Evolutionary conservation across 768 basidiomycete genomes (phyloP).

Genomic region (Tricholoma saponaceum): DNA sequence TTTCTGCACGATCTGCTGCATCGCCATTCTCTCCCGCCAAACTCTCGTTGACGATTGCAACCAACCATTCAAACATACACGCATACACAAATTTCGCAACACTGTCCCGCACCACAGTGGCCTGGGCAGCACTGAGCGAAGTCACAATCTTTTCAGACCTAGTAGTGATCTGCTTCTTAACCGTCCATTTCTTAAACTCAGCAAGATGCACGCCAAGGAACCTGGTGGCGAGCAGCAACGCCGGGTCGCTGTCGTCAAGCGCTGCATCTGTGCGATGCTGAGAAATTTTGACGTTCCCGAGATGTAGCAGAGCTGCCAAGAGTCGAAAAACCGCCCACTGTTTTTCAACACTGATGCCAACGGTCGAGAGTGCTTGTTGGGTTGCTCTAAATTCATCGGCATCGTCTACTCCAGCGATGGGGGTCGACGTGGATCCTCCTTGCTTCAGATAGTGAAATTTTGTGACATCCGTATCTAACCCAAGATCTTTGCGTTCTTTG

Average conservation of each 20-base stretch:
- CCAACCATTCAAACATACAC: conserved; percentile 98
- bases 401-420: conserved; percentile 92
- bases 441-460: conserved; percentile 93
- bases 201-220: conserved; percentile 86
- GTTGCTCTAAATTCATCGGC: conserved; percentile 92
- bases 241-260: conserved; percentile 79
- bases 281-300: conserved; percentile 95
- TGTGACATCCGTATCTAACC: conserved; percentile 77
- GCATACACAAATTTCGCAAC: conserved; percentile 99
- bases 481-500: conserved; percentile 94
- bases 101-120: conserved; percentile 90
- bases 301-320: conserved; percentile 87
- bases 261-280: conserved; percentile 77
- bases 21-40: conserved; percentile 93
- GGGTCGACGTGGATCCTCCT: conserved; percentile 83
- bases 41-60: conserved; percentile 95
- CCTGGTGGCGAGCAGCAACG: conserved; percentile 76
- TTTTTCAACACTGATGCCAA: conserved; percentile 95
- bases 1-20: conserved; percentile 85
- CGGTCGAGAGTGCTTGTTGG: conserved; percentile 92
- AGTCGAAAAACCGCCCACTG: conserved; percentile 98
- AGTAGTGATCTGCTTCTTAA: conserved; percentile 96
- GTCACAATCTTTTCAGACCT: conserved; percentile 95
- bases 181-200: conserved; percentile 98
- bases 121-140: conserved; percentile 78